A percentile compares a stretch with the other conserved stretches of the same genome.
Conservation (phyloP, 371 early-diverging fungal genomes). For the Antonospora locustae region DNA sequence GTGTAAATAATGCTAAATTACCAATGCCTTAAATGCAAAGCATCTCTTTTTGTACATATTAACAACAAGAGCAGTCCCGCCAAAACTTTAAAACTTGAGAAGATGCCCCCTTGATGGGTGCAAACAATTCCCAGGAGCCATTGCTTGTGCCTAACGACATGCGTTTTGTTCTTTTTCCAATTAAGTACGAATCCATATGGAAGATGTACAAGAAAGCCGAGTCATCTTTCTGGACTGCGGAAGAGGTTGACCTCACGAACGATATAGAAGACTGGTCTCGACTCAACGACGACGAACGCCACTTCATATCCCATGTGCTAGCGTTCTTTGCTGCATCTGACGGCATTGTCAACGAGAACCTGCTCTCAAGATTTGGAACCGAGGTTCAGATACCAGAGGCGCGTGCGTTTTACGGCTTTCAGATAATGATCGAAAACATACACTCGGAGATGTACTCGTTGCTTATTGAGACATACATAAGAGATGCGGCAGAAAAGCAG, state of each 20-base stretch:
- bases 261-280: conserved; percentile 75
- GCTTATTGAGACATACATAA: conserved; percentile 90
- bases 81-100: no score
- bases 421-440: conserved; percentile 98
- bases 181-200: conserved; percentile 63
- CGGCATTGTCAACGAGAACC: conserved; percentile 96
- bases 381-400: conserved; percentile 96
- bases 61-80: no score
- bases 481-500: conserved; percentile 68
- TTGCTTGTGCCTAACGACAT: conserved; percentile 42
- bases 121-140: conserved; percentile 35
- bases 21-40: no score
- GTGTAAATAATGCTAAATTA: no score
- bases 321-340: conserved; percentile 99
- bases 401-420: conserved; percentile 93
- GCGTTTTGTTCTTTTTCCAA: conserved; percentile 53
- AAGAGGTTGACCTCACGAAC: conserved; percentile 88
- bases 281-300: conserved; percentile 74
- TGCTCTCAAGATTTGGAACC: conserved; percentile 78
- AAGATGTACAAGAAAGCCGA: conserved; percentile 96
- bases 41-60: no score
- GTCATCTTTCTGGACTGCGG: conserved; percentile 95
- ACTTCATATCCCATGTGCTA: conserved; percentile 83
- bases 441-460: conserved; percentile 96
- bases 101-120: no score